phyloP scores from a whole-genome alignment of 2,329 filamentous ascomycete species.

The Penicillium freii region DNA sequence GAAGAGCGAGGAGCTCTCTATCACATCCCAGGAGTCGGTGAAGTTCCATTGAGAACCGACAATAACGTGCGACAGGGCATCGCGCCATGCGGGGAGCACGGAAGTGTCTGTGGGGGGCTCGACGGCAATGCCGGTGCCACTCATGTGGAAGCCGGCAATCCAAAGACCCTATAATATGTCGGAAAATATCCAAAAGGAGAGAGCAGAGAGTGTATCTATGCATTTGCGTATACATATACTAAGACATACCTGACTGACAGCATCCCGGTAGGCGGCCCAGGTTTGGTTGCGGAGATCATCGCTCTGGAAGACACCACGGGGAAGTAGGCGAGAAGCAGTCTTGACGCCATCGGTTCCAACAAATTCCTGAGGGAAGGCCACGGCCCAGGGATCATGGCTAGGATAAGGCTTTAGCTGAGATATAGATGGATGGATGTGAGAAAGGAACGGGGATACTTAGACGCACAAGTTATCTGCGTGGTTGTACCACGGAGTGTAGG shows the following conservation, averaged over 20 bases:
- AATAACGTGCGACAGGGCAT: constrained; percentile 42
- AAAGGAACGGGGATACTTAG: neutral
- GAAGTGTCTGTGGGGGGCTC: constrained; percentile 15
- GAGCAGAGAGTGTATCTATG: neutral
- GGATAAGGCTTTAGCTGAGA: neutral
- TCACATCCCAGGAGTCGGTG: constrained; percentile 13
- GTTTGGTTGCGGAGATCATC: constrained; percentile 15
- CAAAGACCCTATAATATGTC: constrained; percentile 19
- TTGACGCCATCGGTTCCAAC: constrained; percentile 20
- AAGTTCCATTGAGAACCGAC: constrained; percentile 28
- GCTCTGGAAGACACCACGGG: constrained; percentile 19
- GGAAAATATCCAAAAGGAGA: neutral
- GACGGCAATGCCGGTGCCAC: constrained; percentile 20
- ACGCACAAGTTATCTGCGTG: constrained; percentile 25
- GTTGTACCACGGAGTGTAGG: constrained; percentile 23
- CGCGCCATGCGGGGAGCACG: constrained; percentile 42
- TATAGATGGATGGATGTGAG: neutral
- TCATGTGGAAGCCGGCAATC: constrained; percentile 24
- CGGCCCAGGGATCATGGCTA: constrained; percentile 22
- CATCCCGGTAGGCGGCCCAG: constrained; percentile 20
- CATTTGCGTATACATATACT: neutral
- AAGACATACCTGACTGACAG: constrained; percentile 12
- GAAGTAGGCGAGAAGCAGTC: constrained; percentile 24
- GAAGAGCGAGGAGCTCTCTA: constrained; percentile 11
- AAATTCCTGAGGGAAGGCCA: constrained; percentile 21